Evolutionary conservation across 352 stramenopile species (phyloP).

Genomic region (Pythium graminicola): DNA sequence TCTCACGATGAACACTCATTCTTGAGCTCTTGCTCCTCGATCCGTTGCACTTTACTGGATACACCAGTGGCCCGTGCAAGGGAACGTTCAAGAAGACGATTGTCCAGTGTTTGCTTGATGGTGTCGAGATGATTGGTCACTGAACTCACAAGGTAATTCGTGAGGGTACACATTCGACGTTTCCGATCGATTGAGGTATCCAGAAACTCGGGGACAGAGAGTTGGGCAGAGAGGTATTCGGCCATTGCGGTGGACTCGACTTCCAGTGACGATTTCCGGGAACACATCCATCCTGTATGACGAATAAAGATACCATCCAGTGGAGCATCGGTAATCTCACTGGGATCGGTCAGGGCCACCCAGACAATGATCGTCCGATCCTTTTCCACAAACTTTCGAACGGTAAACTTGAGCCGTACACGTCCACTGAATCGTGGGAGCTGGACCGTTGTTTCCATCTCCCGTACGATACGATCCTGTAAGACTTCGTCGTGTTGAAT

Average conservation of each 20-base stretch:
- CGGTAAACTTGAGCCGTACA: slow-evolving; percentile 3
- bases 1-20: too few species aligned
- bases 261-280: background rate
- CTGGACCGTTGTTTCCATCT: slow-evolving; percentile 10
- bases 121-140: slow-evolving; percentile 11
- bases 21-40: background rate
- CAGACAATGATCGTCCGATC: slow-evolving; percentile 18
- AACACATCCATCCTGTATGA: slow-evolving; percentile 16
- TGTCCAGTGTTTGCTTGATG: slow-evolving; percentile 11
- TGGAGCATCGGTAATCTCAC: background rate
- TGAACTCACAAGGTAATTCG: slow-evolving; percentile 13
- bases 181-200: slow-evolving; percentile 1
- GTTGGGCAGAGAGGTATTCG: slow-evolving; percentile 6
- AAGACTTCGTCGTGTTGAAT: background rate
- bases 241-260: background rate
- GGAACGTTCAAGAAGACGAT: slow-evolving; percentile 11
- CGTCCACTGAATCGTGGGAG: slow-evolving; percentile 10
- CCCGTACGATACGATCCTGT: background rate
- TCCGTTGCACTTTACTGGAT: background rate
- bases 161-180: slow-evolving; percentile 8
- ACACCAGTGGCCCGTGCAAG: background rate
- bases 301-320: slow-evolving; percentile 14
- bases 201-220: slow-evolving; percentile 10
- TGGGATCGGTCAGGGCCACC: slow-evolving; percentile 12
- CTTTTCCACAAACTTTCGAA: slow-evolving; percentile 4